Conservation (phyloP, 2,329 filamentous ascomycete genomes). For the Pseudogymnoascus sp. region DNA sequence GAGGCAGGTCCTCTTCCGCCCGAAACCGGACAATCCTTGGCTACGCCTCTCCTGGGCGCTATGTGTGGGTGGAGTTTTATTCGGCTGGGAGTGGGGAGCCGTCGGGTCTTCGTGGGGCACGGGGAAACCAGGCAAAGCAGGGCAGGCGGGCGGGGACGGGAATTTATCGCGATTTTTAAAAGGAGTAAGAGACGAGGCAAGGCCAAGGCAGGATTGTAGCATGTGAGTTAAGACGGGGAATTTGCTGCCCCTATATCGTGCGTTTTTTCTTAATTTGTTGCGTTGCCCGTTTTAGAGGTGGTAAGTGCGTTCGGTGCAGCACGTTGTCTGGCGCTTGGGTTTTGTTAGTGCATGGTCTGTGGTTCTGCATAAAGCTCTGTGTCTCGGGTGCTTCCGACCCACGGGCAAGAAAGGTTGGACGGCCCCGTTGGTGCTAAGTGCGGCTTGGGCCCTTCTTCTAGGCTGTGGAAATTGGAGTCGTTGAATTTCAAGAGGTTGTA, state of each 20-base stretch:
- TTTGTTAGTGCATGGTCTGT: not conserved
- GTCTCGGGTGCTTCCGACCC: slow-evolving; percentile 1
- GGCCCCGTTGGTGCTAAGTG: not conserved
- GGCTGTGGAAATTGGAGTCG: not conserved
- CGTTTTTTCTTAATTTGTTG: not conserved
- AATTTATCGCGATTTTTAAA: not conserved
- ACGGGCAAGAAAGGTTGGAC: not conserved
- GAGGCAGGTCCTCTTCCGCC: not conserved
- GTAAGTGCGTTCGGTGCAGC: not conserved
- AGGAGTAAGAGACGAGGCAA: not conserved
- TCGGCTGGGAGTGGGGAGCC: not conserved
- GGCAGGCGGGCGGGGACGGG: not conserved
- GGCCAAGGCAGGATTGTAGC: not conserved
- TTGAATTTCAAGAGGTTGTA: not conserved
- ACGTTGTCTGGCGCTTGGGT: not conserved
- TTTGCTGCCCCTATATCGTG: not conserved
- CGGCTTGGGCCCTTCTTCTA: not conserved
- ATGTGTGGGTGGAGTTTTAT: not conserved
- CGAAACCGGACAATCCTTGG: not conserved
- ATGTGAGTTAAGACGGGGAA: not conserved
- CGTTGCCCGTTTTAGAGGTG: not conserved
- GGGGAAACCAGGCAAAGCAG: not conserved
- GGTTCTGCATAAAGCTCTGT: not conserved
- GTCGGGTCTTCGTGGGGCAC: not conserved
- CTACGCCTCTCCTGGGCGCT: not conserved